These are phyloP conservation scores for Coffea humblotiana DNA, from an alignment of 305 asterid genomes.

Conservation along the genomic window DNA sequence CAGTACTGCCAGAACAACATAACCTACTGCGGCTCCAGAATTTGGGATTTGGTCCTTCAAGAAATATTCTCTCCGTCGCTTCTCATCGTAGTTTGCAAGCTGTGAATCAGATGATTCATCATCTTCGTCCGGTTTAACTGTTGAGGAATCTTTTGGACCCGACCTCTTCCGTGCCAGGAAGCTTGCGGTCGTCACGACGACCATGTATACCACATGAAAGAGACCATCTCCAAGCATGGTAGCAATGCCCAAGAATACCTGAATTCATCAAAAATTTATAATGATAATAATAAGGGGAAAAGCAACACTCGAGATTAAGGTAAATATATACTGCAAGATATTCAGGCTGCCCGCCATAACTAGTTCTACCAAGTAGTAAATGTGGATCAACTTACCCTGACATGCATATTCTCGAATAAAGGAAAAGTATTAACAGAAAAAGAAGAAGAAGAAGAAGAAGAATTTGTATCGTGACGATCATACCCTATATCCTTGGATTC, in stretches of 20 bases:
- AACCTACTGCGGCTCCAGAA: slow-evolving; percentile 40
- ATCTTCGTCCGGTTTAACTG: not conserved
- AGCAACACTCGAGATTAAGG: too few species aligned
- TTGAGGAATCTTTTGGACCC: not conserved
- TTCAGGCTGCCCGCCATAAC: too few species aligned
- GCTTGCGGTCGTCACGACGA: slow-evolving; percentile 21
- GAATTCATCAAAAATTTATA: too few species aligned
- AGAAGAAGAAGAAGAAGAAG: too few species aligned
- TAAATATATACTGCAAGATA: too few species aligned
- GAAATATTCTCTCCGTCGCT: slow-evolving; percentile 39
- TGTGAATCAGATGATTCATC: not conserved
- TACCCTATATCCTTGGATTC: slow-evolving; percentile 67
- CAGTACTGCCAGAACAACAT: slow-evolving; percentile 33
- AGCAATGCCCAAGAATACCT: slow-evolving; percentile 68
- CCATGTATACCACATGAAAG: slow-evolving; percentile 52
- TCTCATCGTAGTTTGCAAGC: slow-evolving; percentile 26
- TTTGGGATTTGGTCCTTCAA: slow-evolving; percentile 60
- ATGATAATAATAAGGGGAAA: too few species aligned
- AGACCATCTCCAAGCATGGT: slow-evolving; percentile 78
- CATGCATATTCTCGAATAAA: not conserved
- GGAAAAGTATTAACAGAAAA: not conserved
- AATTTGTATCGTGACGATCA: not conserved
- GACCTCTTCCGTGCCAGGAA: slow-evolving; percentile 15
- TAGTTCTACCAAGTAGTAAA: not conserved
- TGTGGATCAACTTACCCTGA: not conserved